These are phyloP conservation scores for Aspergillus bertholletiae DNA, from an alignment of 495 filamentous ascomycete species.

Conservation along the genomic window DNA sequence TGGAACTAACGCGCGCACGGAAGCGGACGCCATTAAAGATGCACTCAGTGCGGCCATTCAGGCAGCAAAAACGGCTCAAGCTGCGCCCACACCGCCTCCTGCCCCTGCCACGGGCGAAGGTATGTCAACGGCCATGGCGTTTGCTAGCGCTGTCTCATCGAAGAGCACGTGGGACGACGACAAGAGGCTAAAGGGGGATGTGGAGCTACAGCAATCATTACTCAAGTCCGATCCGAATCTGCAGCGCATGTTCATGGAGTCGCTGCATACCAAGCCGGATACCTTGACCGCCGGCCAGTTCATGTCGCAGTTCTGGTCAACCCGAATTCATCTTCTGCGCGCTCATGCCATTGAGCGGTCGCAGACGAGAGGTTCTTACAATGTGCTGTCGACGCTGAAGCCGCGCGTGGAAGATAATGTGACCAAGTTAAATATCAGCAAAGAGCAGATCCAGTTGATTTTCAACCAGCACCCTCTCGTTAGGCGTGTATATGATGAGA, in stretches of 20 bases:
- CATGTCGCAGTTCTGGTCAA: constrained; percentile 89
- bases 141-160: constrained; percentile 52
- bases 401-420: constrained; percentile 72
- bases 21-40: constrained; percentile 82
- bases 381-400: constrained; percentile 88
- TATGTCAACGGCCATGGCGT: constrained; percentile 54
- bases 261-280: constrained; percentile 72
- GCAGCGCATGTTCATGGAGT: constrained; percentile 76
- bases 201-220: constrained; percentile 79
- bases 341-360: constrained; percentile 85
- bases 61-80: constrained; percentile 55
- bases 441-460: constrained; percentile 90
- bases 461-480: constrained; percentile 91
- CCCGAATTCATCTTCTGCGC: constrained; percentile 75
- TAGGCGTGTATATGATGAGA: constrained; percentile 86
- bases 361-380: constrained; percentile 84
- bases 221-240: constrained; percentile 71
- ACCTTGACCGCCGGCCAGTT: constrained; percentile 74
- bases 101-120: constrained; percentile 35
- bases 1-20: constrained; percentile 64
- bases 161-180: constrained; percentile 72
- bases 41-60: constrained; percentile 73
- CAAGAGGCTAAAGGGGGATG: constrained; percentile 63
- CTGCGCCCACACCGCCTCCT: constrained; percentile 29
- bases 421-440: constrained; percentile 76